Percentiles rank a stretch among this genome's conserved stretches.
phyloP scores from a whole-genome alignment of 2,329 filamentous ascomycete genomes.

The Helotiales sp. region DNA sequence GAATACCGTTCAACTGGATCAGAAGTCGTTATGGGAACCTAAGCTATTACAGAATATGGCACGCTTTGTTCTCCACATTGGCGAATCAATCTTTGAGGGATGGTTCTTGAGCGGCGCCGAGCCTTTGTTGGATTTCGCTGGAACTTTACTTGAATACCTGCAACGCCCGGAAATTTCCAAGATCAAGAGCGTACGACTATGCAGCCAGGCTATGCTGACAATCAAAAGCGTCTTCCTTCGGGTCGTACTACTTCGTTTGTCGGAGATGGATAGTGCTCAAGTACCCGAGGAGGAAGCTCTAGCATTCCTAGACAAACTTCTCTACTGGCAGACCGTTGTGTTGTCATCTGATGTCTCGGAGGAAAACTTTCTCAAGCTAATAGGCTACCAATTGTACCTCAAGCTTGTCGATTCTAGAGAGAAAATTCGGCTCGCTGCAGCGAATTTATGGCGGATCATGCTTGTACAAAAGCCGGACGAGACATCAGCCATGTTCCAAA shows the following conservation, averaged over 20 bases:
- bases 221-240: constrained; percentile 78
- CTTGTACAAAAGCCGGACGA: constrained; percentile 91
- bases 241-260: constrained; percentile 77
- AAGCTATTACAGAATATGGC: constrained; percentile 84
- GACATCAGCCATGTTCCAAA: constrained; percentile 70
- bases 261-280: constrained; percentile 72
- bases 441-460: constrained; percentile 86
- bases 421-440: constrained; percentile 71
- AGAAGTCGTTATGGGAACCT: constrained; percentile 75
- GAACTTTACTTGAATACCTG: constrained; percentile 82
- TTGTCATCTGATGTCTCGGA: constrained; percentile 76
- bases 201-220: constrained; percentile 75
- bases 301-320: constrained; percentile 77
- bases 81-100: constrained; percentile 90
- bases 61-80: constrained; percentile 76
- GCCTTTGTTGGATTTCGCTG: constrained; percentile 80
- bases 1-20: constrained; percentile 68
- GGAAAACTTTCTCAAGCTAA: constrained; percentile 77
- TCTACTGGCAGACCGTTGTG: constrained; percentile 95
- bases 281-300: constrained; percentile 62
- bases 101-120: constrained; percentile 93
- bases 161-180: constrained; percentile 79
- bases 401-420: constrained; percentile 74
- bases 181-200: constrained; percentile 88
- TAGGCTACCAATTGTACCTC: constrained; percentile 91